Base-by-base conservation (phyloP, 768 basidiomycete species). In the Boletus eberwhitei region DNA sequence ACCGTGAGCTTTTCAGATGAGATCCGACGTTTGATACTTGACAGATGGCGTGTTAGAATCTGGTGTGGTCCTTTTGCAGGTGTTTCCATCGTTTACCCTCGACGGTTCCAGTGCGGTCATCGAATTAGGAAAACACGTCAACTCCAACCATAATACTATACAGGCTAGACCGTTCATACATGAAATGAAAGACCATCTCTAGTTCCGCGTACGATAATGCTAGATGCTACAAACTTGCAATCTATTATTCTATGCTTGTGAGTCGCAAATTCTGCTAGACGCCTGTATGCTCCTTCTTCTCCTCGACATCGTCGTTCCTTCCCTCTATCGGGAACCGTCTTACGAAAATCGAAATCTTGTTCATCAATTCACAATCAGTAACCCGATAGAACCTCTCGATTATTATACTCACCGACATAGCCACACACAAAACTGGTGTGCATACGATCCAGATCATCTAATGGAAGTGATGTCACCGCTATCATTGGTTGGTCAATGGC, bases 391-490 rank as follows among this genome's bases (percentile, higher is more conserved):
- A 34, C 53, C 12, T 41, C 38, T 41, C 16, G 31, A 54, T 29
- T 31, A 29, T 21, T 21, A 32, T 34, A 73, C 76, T 64, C 64
- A 88, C 85, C 69, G 88, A 62, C 62, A 83, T 77, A 36, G 88
- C 85, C 50, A 83, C 63, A 31, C 83, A 85, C 48, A 91, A 68
- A 64, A 84, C 82, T 21, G 89, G 88, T 38, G 82, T 73, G 68
- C 87, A 90, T 34, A 86, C 79, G 16, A 80, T 79, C 89, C 89
- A 91, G 54, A 91, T 79, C 52, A 77, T 79, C 88, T 89, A 50
- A 61, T 39, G 40, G 60, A 55, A 49, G 54, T 60, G 51, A 57
- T 54, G 53, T 53, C 47, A 60, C 47, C 6, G 7, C 24, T 29
- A 44, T 53, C 38, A 56, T 40, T 38, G 26, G 17, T 50, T 6